Evolutionary conservation across 306 rosid species (phyloP), one percentile per base, ranked within the genome.

Genomic region (Mimosa pudica): DNA sequence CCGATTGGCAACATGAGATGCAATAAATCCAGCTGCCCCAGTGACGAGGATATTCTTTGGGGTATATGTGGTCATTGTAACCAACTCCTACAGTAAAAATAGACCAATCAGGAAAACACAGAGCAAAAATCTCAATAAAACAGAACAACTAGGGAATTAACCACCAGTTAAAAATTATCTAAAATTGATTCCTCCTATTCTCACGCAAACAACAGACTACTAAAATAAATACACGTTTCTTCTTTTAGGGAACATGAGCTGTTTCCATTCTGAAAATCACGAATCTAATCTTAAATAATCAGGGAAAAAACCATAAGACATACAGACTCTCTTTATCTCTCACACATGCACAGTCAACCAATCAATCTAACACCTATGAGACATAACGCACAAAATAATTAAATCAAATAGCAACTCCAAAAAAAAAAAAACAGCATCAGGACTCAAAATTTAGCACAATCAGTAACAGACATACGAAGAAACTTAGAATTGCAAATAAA

Each of bases 21-120:
- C 98, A 54, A 93, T 93, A 82, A 93, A 91, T 79, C 98, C 98
- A 67, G 98, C 98, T 18, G 97, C 98, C 78, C 98, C 98, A 8
- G 98, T 93, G 60, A 93, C 89, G 83, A 93, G 93, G 87, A 93
- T 93, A 76, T 93, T 93, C 88, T 93, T 91, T 10, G 98, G 98
- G 61, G 89, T 88, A 72, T 93, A 85, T 1, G 92, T 58, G 75
- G 94, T 87, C 98, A 93, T 93, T 51, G 77, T 84, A 75, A 60
- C 67, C 64, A 80, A 80, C 74, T 74, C 76, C 92, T 86, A 13
- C 84, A 80, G 33, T 10, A 66, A 38, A 77, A 78, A 79, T 38
- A 10, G 1, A 64, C 35, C 66, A 60, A 62, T 41, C 33, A 62
- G 42, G 54, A 69, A 32, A 51, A 10, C 55, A 20, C 52, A 54